Percentiles rank a stretch among this genome's conserved stretches.
Conservation (phyloP, 2,329 filamentous ascomycete species). For the Clarireedia hainanense region DNA sequence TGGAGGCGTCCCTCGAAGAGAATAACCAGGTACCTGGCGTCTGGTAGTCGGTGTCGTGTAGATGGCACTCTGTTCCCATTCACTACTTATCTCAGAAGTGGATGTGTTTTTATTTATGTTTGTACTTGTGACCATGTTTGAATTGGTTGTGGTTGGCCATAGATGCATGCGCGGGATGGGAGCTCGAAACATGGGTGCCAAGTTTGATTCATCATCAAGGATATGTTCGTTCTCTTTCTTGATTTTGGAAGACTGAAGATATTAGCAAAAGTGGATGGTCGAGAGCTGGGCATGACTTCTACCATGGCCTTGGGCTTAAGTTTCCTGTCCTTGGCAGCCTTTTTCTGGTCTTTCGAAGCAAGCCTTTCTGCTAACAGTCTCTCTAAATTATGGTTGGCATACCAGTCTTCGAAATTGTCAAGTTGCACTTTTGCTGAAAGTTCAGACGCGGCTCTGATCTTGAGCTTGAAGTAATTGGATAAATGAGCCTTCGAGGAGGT, state of each 20-base stretch:
- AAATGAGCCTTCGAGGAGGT: conserved; percentile 90
- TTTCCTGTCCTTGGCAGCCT: conserved; percentile 30
- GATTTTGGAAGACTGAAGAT: not conserved
- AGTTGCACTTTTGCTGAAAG: conserved; percentile 54
- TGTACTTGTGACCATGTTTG: not conserved
- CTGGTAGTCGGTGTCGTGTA: conserved; percentile 26
- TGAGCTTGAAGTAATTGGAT: conserved; percentile 72
- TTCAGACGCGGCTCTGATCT: conserved; percentile 63
- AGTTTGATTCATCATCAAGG: conserved; percentile 5
- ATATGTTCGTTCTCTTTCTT: conserved; percentile 14
- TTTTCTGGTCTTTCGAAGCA: conserved; percentile 65
- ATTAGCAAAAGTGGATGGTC: not conserved
- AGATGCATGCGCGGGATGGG: conserved; percentile 28
- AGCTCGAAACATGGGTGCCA: conserved; percentile 21
- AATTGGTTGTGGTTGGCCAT: conserved; percentile 16
- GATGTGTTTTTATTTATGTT: not conserved
- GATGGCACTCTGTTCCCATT: conserved; percentile 15
- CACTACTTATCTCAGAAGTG: conserved; percentile 8
- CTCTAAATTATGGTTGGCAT: conserved; percentile 61
- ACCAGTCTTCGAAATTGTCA: conserved; percentile 71
- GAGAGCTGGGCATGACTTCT: not conserved
- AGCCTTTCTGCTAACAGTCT: conserved; percentile 70
- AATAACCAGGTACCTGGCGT: conserved; percentile 22
- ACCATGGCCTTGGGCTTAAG: not conserved
- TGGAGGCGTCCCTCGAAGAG: conserved; percentile 9